Evolutionary conservation across 768 basidiomycete species (phyloP), one percentile per base, ranked within the genome.

Genomic region (Trametes maxima): DNA sequence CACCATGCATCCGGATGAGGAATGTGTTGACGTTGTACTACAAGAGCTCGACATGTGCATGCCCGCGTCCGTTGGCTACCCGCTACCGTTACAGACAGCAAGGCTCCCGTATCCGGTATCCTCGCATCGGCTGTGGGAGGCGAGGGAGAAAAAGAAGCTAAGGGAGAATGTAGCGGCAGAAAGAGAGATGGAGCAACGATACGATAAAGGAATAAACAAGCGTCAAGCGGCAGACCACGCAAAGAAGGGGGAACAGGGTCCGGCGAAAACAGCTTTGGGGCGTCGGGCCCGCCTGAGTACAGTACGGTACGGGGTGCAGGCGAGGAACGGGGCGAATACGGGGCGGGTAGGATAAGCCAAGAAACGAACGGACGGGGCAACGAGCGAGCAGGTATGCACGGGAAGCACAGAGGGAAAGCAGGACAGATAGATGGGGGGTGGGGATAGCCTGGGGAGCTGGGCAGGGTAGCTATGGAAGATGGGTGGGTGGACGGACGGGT

Each of bases 201-300:
- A 50, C 28, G 17, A 28, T 19, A 56, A 37, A 24, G 7, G 44
- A 45, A 56, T 50, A 56, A 56, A 50, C 22, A 39, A 46, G 33
- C 19, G 44, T 21, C 42, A 45, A 37, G 24, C 35, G 21, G 49
- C 22, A 24, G 42, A 24, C 48, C 54, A 8, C 28, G 21, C 39
- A 22, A 25, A 10, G 43, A n/a, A 46, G 16, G 40, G 45, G n/a
- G 22, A 58, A 51, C 28, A 24, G 13, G 49, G 49, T 22, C 49
- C 43, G 40, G 57, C 36, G 45, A 45, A 21, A 56, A 47, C 45
- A 48, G 33, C 56, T 57, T 57, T 47, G 37, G 56, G 56, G 40
- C 48, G 56, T 57, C 56, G 37, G 44, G 39, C 46, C 37, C 5
- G 19, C 19, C 35, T 17, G 14, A 7, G 35, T 37, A 13, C 8